A percentile compares a stretch with the other conserved stretches of the same genome.
These are phyloP conservation scores for Peniophora sp. DNA, from an alignment of 1,284 basidiomycete species.

Conservation along the genomic window DNA sequence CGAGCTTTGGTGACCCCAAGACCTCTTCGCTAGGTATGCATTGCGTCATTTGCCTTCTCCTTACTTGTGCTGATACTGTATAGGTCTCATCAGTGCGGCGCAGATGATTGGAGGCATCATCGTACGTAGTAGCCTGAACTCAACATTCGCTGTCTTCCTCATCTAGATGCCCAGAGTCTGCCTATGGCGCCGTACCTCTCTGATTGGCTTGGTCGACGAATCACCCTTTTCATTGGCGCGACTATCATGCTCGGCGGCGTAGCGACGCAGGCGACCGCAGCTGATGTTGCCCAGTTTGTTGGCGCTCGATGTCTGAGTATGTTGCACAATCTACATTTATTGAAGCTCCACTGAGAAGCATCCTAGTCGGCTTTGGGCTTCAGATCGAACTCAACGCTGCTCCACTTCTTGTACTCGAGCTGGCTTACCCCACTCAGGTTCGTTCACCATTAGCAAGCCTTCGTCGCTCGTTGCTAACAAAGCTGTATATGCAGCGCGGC, in stretches of 20 bases:
- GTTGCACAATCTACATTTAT: conserved; percentile 13
- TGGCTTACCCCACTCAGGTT: conserved; percentile 67
- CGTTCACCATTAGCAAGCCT: conserved; percentile 10
- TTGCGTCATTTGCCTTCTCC: neutral
- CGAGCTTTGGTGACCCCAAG: conserved; percentile 42
- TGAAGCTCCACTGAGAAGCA: conserved; percentile 7
- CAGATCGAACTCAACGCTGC: conserved; percentile 54
- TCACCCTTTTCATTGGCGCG: conserved; percentile 50
- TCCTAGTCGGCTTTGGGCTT: conserved; percentile 55
- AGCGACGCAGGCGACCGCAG: conserved; percentile 42
- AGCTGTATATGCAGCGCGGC: conserved; percentile 34
- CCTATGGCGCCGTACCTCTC: conserved; percentile 54
- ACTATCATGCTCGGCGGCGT: conserved; percentile 54
- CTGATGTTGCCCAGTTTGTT: conserved; percentile 45
- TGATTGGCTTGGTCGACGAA: conserved; percentile 47
- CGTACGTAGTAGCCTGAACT: conserved; percentile 24
- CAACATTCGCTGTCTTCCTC: neutral
- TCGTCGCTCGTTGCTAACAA: neutral
- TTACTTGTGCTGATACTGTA: conserved; percentile 1
- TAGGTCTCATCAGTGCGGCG: conserved; percentile 50
- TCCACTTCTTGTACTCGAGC: conserved; percentile 59
- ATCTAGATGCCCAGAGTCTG: conserved; percentile 30
- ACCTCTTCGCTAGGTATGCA: conserved; percentile 42
- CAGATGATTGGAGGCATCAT: conserved; percentile 53
- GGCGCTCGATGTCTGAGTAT: conserved; percentile 48